These are phyloP conservation scores for Septoria petroselini DNA, from an alignment of 2,329 filamentous ascomycete genomes.

Conservation along the genomic window DNA sequence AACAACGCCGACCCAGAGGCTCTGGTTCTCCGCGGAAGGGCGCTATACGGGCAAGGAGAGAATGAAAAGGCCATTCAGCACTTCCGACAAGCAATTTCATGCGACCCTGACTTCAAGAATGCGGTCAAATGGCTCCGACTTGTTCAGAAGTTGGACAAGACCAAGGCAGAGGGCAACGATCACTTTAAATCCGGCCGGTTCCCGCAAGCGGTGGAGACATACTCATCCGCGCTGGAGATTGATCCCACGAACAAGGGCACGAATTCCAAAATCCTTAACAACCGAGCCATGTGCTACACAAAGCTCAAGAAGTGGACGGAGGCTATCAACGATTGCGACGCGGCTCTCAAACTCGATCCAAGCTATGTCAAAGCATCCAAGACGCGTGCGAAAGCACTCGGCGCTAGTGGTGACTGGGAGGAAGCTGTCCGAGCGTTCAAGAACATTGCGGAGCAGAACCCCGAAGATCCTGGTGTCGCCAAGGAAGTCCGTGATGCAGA, in stretches of 20 bases:
- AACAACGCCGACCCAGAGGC: constrained; percentile 95
- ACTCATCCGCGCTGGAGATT: constrained; percentile 75
- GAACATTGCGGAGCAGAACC: constrained; percentile 75
- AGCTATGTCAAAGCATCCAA: constrained; percentile 86
- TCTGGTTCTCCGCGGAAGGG: constrained; percentile 80
- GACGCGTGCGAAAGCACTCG: constrained; percentile 87
- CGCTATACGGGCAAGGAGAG: constrained; percentile 86
- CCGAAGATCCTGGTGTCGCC: constrained; percentile 72
- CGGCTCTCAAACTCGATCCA: constrained; percentile 77
- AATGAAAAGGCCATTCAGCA: constrained; percentile 92
- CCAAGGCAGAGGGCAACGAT: constrained; percentile 88
- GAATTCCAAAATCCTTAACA: constrained; percentile 92
- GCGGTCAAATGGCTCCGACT: constrained; percentile 85
- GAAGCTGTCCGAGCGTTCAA: constrained; percentile 88
- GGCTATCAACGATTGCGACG: constrained; percentile 82
- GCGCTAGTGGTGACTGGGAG: constrained; percentile 85
- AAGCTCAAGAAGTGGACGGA: constrained; percentile 79
- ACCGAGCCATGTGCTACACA: constrained; percentile 80
- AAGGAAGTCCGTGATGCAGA: constrained; percentile 89
- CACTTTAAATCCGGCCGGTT: constrained; percentile 84
- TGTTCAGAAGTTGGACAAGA: constrained; percentile 86
- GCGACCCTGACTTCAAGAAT: constrained; percentile 86
- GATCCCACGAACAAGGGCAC: constrained; percentile 87
- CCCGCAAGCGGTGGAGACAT: constrained; percentile 78
- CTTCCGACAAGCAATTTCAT: constrained; percentile 82